Base-by-base conservation (phyloP, 2,329 filamentous ascomycete genomes). In the Aspergillus sp. region DNA sequence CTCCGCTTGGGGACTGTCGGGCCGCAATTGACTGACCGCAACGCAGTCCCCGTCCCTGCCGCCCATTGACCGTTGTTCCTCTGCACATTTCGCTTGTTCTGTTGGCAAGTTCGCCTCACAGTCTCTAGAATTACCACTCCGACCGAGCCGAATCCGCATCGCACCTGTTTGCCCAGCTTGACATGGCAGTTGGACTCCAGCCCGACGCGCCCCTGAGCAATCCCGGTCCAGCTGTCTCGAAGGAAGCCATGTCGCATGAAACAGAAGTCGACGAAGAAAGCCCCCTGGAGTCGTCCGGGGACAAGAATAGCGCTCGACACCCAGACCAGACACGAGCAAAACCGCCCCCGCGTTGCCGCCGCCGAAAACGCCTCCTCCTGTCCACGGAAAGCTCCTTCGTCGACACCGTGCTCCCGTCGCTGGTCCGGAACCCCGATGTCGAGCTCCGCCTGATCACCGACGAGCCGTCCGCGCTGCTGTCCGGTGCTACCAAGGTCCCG, bases 401-500 rank as follows among this genome's bases (percentile, higher is more conserved):
- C 33, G 56, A 60, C 19, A 52, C 52, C 19, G 46, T 63, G 7
- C 51, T 63, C 22, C 55, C 59, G 1, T 58, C 51, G 4, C 46
- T 63, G 13, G 49, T 60, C 15, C 50, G 54, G 29, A 59, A 60
- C 19, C 49, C 60, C 12, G 48, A 55, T 20, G 49, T 64, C 35
- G 61, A 64, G 33, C 45, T 64, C 15, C 58, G 61, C 7, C 44
- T 64, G 41, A 64, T 64, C 15, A 61, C 59, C 7, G 58, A 62
- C 33, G 59, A 62, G 34, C 48, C 52, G 8, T 54, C 52, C 8
- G 58, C 57, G 4, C 42, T 59, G 15, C 51, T 58, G 29, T 53
- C 56, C 11, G 55, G 55, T 11, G 51, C 51, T 19, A 60, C 52
- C 31, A 61, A 60, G 32, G 51, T 61, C 12, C 52, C 53, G 0